Evolutionary conservation across 495 filamentous ascomycete genomes (phyloP), one percentile per base, ranked within the genome.

Genomic region (Evansstolkia leycettana): DNA sequence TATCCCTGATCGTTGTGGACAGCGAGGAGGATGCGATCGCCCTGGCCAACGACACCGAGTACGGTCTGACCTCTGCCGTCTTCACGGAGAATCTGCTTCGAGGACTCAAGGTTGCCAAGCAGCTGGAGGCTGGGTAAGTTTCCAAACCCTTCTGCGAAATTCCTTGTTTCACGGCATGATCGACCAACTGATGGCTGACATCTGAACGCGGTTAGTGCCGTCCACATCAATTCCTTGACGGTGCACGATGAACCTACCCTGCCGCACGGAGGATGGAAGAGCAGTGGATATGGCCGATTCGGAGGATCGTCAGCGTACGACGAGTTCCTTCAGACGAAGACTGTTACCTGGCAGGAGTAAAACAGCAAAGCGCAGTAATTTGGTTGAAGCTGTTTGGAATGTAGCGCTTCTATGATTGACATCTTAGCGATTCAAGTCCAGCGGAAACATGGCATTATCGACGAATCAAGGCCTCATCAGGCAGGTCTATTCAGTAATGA

Each of bases 311-410:
- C 55, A 34, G 75, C 70, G 2, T 60, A 74, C 30, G 65, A 82
- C 17, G 88, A 95, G 62, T 95, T 86, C 70, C 52, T 89, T 52
- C 70, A 76, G 56, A 77, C 75, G 19, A 95, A 95, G 73, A 86
- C 78, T 1, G 69, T 94, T 2, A 93, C 85, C 4, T 93, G 63
- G 63, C 37, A 49, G 16, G 57, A 65, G 33, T 64, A 51, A 42
- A 12, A 9, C 17, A 7, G 7, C 51, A n/a, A 23, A 23, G 20
- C 20, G n/a, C 11, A 26, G 24, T 26, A 26, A 26, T 26, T 7
- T 26, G 24, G 24, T 7, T 26, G 24, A n/a, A n/a, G n/a, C n/a
- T n/a, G n/a, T n/a, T n/a, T n/a, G n/a, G n/a, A n/a, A n/a, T n/a
- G n/a, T n/a, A n/a, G n/a, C n/a, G n/a, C n/a, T n/a, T n/a, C n/a